Percentiles rank a stretch among this genome's conserved stretches.
Conservation (phyloP, 306 rosid species). For the Quercus robur region DNA sequence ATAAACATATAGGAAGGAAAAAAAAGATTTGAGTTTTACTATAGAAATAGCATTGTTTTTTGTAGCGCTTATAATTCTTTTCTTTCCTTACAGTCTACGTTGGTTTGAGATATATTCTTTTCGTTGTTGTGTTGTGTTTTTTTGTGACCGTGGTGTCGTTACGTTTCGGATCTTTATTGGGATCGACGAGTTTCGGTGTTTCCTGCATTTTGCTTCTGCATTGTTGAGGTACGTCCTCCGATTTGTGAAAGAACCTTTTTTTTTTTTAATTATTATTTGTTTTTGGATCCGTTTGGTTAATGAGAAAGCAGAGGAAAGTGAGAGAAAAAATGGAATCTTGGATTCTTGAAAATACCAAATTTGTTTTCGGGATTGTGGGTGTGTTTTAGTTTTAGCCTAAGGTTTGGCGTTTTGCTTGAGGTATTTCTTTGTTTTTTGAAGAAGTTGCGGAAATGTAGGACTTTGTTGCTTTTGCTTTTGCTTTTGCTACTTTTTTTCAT, state of each 20-base stretch:
- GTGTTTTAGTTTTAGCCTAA: not conserved
- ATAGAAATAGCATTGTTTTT: not conserved
- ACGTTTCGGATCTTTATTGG: slow-evolving; percentile 53
- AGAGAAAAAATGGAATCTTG: not conserved
- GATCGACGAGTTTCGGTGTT: slow-evolving; percentile 24
- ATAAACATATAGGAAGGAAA: too few relatives aligned
- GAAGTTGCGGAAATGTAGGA: not conserved
- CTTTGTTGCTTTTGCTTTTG: not conserved
- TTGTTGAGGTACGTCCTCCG: slow-evolving; percentile 19
- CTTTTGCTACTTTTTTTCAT: not conserved
- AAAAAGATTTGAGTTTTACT: too few relatives aligned
- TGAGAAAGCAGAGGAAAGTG: not conserved
- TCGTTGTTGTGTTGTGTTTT: not conserved
- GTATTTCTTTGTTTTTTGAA: too few relatives aligned
- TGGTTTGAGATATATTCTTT: slow-evolving; percentile 3
- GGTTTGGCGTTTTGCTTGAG: not conserved
- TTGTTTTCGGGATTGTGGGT: not conserved
- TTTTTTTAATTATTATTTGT: not conserved
- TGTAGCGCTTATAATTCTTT: slow-evolving; percentile 41
- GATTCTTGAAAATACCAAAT: not conserved
- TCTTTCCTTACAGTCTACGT: slow-evolving; percentile 75
- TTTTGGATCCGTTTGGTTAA: slow-evolving; percentile 11
- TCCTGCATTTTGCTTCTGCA: slow-evolving; percentile 7
- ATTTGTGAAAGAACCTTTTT: not conserved
- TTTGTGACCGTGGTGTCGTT: slow-evolving; percentile 1